These are phyloP conservation scores for Agrocybe pediades DNA, from an alignment of 768 basidiomycete species.

Conservation along the genomic window DNA sequence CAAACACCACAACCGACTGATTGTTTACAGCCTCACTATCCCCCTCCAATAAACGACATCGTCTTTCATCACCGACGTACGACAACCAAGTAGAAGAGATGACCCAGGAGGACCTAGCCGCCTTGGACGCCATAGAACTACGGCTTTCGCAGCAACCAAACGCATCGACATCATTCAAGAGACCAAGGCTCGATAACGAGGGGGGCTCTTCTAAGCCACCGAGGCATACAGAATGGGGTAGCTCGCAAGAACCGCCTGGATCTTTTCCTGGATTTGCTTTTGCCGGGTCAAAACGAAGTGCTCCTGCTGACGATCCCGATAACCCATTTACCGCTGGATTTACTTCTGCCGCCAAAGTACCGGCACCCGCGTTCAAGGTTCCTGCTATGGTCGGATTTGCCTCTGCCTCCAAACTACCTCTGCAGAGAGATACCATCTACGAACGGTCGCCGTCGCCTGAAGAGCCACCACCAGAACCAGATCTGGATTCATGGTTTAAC, in stretches of 20 bases:
- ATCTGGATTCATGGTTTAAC: slow-evolving; percentile 55
- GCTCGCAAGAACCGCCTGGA: slow-evolving; percentile 15
- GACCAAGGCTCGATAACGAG: neutral
- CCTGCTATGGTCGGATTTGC: slow-evolving; percentile 23
- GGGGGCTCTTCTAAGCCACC: neutral
- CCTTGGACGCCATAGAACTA: slow-evolving; percentile 53
- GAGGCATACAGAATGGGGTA: slow-evolving; percentile 11
- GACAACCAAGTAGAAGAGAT: slow-evolving; percentile 52
- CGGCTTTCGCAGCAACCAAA: slow-evolving; percentile 38
- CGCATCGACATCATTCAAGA: neutral
- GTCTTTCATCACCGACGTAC: slow-evolving; percentile 68
- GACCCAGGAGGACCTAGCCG: slow-evolving; percentile 57
- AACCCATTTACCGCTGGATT: slow-evolving; percentile 38
- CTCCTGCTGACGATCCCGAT: slow-evolving; percentile 39
- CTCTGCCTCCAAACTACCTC: slow-evolving; percentile 26
- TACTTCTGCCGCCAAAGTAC: slow-evolving; percentile 9
- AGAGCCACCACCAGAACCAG: slow-evolving; percentile 34
- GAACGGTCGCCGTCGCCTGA: slow-evolving; percentile 43
- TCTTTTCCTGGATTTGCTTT: slow-evolving; percentile 6
- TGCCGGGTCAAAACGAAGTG: slow-evolving; percentile 4
- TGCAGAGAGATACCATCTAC: slow-evolving; percentile 9
- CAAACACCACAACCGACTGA: neutral
- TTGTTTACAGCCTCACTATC: slow-evolving; percentile 34
- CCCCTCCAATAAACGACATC: slow-evolving; percentile 57
- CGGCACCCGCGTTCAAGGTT: slow-evolving; percentile 1